phyloP scores from a whole-genome alignment of 495 filamentous ascomycete genomes.

The Aspergillus haitiensis region DNA sequence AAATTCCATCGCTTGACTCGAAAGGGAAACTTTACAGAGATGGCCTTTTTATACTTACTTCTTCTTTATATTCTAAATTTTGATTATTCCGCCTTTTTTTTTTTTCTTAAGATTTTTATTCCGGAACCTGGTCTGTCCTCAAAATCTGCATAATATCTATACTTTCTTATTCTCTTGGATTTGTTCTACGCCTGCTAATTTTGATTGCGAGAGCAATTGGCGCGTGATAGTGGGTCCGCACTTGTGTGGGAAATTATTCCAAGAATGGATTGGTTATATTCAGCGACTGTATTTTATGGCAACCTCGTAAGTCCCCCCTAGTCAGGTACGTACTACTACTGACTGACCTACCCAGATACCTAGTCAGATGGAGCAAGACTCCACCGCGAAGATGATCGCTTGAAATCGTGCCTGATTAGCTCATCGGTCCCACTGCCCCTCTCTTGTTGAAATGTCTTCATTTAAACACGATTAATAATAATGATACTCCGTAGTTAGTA shows the following conservation, averaged over 20 bases:
- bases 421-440: constrained; percentile 3
- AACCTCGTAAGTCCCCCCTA: background rate
- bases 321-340: background rate
- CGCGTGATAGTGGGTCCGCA: background rate
- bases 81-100: too few species aligned
- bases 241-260: constrained; percentile 1
- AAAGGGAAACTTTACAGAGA: too few species aligned
- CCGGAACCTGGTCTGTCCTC: too few species aligned
- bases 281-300: constrained; percentile 1
- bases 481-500: background rate
- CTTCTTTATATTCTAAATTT: too few species aligned
- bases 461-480: background rate
- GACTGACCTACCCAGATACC: background rate
- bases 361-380: background rate
- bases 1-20: too few species aligned
- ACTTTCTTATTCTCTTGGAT: background rate
- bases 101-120: too few species aligned
- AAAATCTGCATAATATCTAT: background rate
- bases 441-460: background rate
- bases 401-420: constrained; percentile 9
- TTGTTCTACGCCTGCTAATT: too few species aligned
- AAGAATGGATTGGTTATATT: background rate
- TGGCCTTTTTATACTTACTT: too few species aligned
- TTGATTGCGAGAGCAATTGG: too few species aligned
- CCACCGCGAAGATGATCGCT: constrained; percentile 9